Evolutionary conservation across 73 alveolate genomes (phyloP).

Genomic region (Blepharisma japonicum): DNA sequence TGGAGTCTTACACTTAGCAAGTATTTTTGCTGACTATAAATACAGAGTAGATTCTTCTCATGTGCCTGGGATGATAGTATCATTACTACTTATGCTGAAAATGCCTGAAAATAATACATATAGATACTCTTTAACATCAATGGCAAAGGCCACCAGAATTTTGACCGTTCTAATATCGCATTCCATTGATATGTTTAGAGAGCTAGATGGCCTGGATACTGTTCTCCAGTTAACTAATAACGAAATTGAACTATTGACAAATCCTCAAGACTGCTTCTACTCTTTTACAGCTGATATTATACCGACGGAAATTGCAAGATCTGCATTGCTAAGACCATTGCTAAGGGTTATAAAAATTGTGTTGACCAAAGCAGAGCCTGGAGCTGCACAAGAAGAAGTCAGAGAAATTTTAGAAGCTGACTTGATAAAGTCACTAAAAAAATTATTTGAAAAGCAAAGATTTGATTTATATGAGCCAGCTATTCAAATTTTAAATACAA

Average conservation of each 20-base stretch:
- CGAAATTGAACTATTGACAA: background rate
- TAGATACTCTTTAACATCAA: background rate
- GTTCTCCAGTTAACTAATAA: background rate
- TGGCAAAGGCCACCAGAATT: conserved; percentile 1
- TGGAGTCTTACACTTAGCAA: background rate
- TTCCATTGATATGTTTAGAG: conserved; percentile 28
- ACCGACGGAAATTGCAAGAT: too few species aligned
- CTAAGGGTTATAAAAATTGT: background rate
- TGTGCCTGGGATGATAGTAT: conserved; percentile 8
- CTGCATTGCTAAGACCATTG: too few species aligned
- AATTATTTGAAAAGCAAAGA: background rate
- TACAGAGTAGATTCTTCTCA: conserved; percentile 20
- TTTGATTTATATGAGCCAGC: conserved; percentile 8
- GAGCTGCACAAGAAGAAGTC: background rate
- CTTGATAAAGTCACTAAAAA: background rate
- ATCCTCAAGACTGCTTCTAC: too few species aligned
- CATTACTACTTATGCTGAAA: conserved; percentile 3
- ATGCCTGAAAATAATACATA: background rate
- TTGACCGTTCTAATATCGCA: background rate
- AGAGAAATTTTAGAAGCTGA: conserved; percentile 9
- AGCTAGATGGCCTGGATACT: conserved; percentile 17
- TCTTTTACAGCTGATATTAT: too few species aligned
- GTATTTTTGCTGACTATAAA: background rate
- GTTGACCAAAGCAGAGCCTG: background rate
- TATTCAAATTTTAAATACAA: background rate